Evolutionary conservation across 768 basidiomycete species (phyloP), one percentile per base, ranked within the genome.

Genomic region (Butyriboletus loyo): DNA sequence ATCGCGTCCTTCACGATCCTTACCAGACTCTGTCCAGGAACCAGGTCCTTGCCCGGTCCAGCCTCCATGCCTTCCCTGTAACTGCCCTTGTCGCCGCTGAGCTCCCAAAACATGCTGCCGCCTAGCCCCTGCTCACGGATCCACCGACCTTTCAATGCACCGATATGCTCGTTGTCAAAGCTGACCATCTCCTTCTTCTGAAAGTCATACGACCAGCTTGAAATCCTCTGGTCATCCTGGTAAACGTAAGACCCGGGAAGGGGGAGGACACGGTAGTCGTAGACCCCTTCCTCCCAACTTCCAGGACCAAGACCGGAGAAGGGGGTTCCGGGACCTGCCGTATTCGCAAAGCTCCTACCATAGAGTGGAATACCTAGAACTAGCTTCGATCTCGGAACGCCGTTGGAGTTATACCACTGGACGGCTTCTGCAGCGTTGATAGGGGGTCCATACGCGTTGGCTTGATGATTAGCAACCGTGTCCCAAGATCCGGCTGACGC

Each of bases 71-170:
- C 87, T 35, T 87, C 82, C 46, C 88, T 79, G 28, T 67, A 60
- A 5, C 72, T 72, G 1, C 82, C 82, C 67, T 92, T 92, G 72
- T 98, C 96, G 3, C 91, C 92, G 59, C 86, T 88, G 37, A 96
- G 75, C 67, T 95, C 92, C 92, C 91, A 93, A 60, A 87, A 87
- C 97, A 99, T 99, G 50, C 87, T 89, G 0, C 97, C 97, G 7
- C 89, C 91, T 5, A 98, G 73, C 0, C 82, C 81, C 64, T 87
- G 81, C 32, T 80, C 77, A 61, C 74, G 75, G 64, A 98, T 93
- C 74, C 87, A 98, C 52, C 79, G 77, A 14, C 89, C 91, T 68
- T 95, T 94, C 79, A 79, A 78, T 46, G 69, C 67, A 3, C 79
- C 91, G 2, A 89, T 78, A 21, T 80, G 72, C 50, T 86, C 87